phyloP scores from a whole-genome alignment of 2,329 filamentous ascomycete species.

The Annulohypoxylon truncatum region DNA sequence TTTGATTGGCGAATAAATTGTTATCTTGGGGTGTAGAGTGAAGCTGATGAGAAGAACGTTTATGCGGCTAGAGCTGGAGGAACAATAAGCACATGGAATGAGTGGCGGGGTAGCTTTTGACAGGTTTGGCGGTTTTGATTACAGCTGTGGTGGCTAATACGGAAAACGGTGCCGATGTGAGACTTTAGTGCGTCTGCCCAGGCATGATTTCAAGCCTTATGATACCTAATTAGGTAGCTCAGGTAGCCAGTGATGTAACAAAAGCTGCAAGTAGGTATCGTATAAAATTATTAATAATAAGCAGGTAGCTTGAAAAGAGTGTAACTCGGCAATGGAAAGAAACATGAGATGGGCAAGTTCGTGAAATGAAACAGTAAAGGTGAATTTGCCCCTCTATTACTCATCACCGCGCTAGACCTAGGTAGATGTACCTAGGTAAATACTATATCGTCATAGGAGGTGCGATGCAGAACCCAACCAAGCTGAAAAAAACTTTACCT shows the following conservation, averaged over 20 bases:
- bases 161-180: constrained; percentile 8
- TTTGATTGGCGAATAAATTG: neutral
- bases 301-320: neutral
- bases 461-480: neutral
- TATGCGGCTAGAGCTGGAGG: neutral
- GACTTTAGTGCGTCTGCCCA: constrained; percentile 11
- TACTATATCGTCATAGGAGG: neutral
- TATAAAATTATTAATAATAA: neutral
- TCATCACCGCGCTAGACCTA: neutral
- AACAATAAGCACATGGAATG: neutral
- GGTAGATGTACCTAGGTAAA: neutral
- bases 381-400: neutral
- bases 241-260: neutral
- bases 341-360: neutral
- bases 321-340: neutral
- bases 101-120: constrained; percentile 21
- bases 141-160: neutral
- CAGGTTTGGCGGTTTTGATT: neutral
- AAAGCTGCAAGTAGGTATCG: neutral
- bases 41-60: neutral
- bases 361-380: neutral
- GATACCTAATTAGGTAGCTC: neutral
- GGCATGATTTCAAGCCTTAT: neutral
- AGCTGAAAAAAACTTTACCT: neutral
- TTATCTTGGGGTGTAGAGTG: neutral